A percentile compares a stretch with the other conserved stretches of the same genome.
phyloP scores from a whole-genome alignment of 2,329 filamentous ascomycete genomes.

The Sclerotinia nivalis region DNA sequence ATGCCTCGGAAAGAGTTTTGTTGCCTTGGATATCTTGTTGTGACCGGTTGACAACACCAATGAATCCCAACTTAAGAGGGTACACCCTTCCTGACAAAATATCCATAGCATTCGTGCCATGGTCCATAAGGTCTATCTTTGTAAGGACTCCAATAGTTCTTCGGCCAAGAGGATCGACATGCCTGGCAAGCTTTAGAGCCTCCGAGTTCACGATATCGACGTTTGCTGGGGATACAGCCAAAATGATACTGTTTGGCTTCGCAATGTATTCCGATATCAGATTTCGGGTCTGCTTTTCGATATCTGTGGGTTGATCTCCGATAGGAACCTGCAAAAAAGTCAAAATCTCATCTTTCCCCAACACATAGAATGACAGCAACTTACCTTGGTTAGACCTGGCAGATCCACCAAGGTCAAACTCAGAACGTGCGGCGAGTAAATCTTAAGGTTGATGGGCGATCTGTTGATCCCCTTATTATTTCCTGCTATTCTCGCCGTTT shows the following conservation, averaged over 20 bases:
- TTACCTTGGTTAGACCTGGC: conserved; percentile 89
- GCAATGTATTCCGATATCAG: conserved; percentile 98
- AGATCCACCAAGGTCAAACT: conserved; percentile 96
- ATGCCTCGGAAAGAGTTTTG: conserved; percentile 89
- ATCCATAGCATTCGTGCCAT: conserved; percentile 95
- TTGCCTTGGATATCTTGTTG: conserved; percentile 97
- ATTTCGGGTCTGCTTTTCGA: conserved; percentile 96
- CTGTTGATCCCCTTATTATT: conserved; percentile 98
- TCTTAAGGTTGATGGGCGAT: conserved; percentile 96
- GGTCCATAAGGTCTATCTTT: conserved; percentile 97
- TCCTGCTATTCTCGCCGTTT: conserved; percentile 91
- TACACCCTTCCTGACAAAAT: conserved; percentile 98
- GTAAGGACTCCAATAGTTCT: conserved; percentile 96
- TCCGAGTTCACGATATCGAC: conserved; percentile 99
- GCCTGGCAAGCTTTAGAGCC: conserved; percentile 90
- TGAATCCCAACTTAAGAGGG: conserved; percentile 94
- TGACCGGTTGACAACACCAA: conserved; percentile 95
- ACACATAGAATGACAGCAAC: conserved; percentile 26
- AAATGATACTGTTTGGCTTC: conserved; percentile 96
- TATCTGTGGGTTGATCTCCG: conserved; percentile 94
- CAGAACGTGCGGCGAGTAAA: conserved; percentile 95
- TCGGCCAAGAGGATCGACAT: conserved; percentile 92
- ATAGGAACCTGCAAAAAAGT: conserved; percentile 71
- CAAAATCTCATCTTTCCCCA: conserved; percentile 23
- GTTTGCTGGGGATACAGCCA: conserved; percentile 95